Percentiles rank a stretch among this genome's conserved stretches.
Evolutionary conservation across 2,329 filamentous ascomycete species (phyloP).

Genomic region (Xylogone sp.): DNA sequence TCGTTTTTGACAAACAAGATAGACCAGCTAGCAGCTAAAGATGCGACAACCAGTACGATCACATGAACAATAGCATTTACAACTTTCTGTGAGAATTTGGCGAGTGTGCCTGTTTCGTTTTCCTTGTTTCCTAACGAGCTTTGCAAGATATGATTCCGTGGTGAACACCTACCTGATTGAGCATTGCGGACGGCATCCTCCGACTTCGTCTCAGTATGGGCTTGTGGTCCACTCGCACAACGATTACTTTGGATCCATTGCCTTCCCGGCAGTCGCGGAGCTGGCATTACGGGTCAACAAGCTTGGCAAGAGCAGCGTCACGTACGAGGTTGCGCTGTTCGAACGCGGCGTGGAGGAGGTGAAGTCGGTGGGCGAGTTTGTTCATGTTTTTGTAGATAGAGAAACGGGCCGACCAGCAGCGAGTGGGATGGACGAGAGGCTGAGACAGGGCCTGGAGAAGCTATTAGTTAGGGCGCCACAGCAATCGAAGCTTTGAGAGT

Average conservation of each 20-base stretch:
- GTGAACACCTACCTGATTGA: constrained; percentile 86
- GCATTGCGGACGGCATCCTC: constrained; percentile 69
- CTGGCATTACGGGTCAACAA: constrained; percentile 78
- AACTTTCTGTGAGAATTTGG: constrained; percentile 59
- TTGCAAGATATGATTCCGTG: constrained; percentile 73
- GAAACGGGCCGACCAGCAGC: constrained; percentile 63
- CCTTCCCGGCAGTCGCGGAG: constrained; percentile 79
- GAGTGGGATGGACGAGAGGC: constrained; percentile 57
- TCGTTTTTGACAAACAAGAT: background rate
- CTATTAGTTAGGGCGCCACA: constrained; percentile 36
- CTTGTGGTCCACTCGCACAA: constrained; percentile 83
- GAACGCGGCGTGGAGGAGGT: constrained; percentile 68
- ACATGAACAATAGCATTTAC: constrained; percentile 90
- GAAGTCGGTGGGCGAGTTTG: constrained; percentile 79
- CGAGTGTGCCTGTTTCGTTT: background rate
- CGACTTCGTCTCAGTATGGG: constrained; percentile 68
- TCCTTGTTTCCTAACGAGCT: background rate
- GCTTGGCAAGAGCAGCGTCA: constrained; percentile 81
- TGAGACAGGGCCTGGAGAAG: constrained; percentile 57
- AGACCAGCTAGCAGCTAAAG: background rate
- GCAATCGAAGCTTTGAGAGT: constrained; percentile 22
- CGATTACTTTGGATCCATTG: constrained; percentile 78
- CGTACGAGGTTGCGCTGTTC: constrained; percentile 87
- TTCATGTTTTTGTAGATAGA: constrained; percentile 85
- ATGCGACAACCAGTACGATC: constrained; percentile 59